phyloP scores from a whole-genome alignment of 495 filamentous ascomycete species.

The Ascodesmis nigricans region DNA sequence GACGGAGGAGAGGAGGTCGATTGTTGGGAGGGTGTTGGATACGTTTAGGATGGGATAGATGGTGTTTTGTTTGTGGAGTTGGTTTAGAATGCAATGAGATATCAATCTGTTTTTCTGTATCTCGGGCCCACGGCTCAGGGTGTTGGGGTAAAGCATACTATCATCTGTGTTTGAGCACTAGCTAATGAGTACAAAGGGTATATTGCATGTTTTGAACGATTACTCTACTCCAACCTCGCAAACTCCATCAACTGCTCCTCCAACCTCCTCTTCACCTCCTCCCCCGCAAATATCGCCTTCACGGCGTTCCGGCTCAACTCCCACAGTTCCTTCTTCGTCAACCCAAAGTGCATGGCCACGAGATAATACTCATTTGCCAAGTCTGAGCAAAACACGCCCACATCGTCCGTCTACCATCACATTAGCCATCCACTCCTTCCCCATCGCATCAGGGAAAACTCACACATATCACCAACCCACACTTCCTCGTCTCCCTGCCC shows the following conservation, averaged over 20 bases:
- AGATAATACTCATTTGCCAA: conserved; percentile 64
- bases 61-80: too few species aligned
- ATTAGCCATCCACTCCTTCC: conserved; percentile 3
- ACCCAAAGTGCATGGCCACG: conserved; percentile 45
- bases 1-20: too few species aligned
- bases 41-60: too few species aligned
- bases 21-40: too few species aligned
- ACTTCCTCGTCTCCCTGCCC: conserved; percentile 24
- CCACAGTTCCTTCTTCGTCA: conserved; percentile 33
- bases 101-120: too few species aligned
- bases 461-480: conserved; percentile 37
- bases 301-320: conserved; percentile 34
- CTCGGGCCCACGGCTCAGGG: too few species aligned
- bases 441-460: conserved; percentile 21
- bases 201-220: too few species aligned
- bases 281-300: conserved; percentile 41
- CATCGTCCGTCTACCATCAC: conserved; percentile 53
- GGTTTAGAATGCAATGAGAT: too few species aligned
- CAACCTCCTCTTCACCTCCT: conserved; percentile 38
- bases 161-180: too few species aligned
- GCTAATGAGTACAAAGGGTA: too few species aligned
- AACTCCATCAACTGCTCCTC: conserved; percentile 27
- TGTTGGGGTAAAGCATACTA: too few species aligned
- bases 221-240: conserved; percentile 17
- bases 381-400: conserved; percentile 58